These are phyloP conservation scores for Nemania sp. DNA, from an alignment of 2,329 filamentous ascomycete genomes.

Conservation along the genomic window DNA sequence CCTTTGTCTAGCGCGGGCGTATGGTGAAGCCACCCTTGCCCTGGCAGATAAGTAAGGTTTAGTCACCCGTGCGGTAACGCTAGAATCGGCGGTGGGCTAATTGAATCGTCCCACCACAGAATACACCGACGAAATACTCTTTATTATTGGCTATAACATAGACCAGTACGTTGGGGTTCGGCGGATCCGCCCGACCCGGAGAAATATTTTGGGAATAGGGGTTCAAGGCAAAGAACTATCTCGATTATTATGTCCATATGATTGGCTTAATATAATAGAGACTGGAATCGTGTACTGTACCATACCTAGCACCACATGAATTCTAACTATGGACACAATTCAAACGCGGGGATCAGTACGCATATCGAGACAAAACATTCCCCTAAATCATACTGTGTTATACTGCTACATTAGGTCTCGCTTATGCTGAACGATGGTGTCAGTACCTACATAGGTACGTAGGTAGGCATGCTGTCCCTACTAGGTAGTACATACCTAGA, in stretches of 20 bases:
- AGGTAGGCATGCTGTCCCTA: no score
- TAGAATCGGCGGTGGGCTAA: not conserved
- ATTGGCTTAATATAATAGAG: not conserved
- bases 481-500: no score
- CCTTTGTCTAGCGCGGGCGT: not conserved
- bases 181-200: not conserved
- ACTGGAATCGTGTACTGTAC: not conserved
- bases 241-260: not conserved
- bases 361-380: not conserved
- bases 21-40: not conserved
- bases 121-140: not conserved
- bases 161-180: not conserved
- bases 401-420: no score
- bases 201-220: not conserved
- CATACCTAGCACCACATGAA: not conserved
- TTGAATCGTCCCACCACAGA: not conserved
- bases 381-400: no score
- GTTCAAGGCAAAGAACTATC: not conserved
- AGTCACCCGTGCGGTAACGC: not conserved
- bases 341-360: not conserved
- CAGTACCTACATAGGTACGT: no score
- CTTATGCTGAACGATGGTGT: no score
- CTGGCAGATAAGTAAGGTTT: slow-evolving; percentile 1
- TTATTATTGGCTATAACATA: not conserved
- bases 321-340: not conserved